Evolutionary conservation across 306 rosid genomes (phyloP).

Genomic region (Rosa lucieae): DNA sequence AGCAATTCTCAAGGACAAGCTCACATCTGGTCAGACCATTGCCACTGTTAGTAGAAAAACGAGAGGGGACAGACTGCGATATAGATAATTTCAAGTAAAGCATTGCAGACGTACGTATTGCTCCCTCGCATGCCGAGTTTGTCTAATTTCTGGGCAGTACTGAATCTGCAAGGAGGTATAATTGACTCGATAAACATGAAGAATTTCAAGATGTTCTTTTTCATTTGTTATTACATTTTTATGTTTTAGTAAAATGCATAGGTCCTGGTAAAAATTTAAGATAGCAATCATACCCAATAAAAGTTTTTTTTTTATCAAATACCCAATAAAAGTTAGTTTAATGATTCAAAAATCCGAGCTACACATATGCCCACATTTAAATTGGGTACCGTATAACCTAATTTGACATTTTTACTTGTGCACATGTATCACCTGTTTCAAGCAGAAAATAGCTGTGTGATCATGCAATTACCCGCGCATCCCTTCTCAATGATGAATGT

Average conservation of each 20-base stretch:
- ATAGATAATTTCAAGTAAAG: constrained; percentile 21
- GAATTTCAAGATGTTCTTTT: constrained; percentile 19
- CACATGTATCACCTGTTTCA: constrained; percentile 18
- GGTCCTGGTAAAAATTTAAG: background rate
- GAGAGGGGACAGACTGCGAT: constrained; percentile 18
- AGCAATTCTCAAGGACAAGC: constrained; percentile 97
- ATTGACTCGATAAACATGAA: constrained; percentile 14
- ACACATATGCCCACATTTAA: constrained; percentile 6
- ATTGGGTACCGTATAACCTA: background rate
- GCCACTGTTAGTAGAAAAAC: constrained; percentile 37
- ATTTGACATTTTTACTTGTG: constrained; percentile 16
- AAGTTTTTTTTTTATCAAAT: no score
- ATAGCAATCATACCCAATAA: background rate
- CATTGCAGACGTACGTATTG: constrained; percentile 72
- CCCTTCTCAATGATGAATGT: constrained; percentile 93
- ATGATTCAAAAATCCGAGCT: constrained; percentile 21
- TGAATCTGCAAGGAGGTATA: constrained; percentile 62
- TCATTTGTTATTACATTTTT: constrained; percentile 1
- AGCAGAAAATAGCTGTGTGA: constrained; percentile 26
- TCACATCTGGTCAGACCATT: constrained; percentile 72
- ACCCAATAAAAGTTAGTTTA: background rate
- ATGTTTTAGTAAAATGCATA: constrained; percentile 8
- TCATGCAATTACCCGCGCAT: constrained; percentile 72
- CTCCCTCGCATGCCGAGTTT: constrained; percentile 99
- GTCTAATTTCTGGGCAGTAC: constrained; percentile 92